phyloP scores from a whole-genome alignment of 176 grass and related monocot species.

The Oryza meridionalis region DNA sequence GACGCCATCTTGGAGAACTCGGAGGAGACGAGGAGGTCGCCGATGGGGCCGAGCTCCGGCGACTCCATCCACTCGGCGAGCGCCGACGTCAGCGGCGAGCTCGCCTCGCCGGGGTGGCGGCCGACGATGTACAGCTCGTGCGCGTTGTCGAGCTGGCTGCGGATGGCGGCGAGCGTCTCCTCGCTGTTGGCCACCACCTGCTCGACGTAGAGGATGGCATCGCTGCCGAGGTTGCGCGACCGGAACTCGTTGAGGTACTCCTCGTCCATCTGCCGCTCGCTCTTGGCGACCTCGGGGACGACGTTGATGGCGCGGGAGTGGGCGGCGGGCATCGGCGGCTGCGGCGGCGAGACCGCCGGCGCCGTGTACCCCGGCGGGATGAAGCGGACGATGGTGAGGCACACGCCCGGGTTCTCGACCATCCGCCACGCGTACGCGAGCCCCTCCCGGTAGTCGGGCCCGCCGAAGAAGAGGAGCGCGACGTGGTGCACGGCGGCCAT shows the following conservation, averaged over 20 bases:
- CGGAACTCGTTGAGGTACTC: slow-evolving; percentile 66
- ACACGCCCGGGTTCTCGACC: slow-evolving; percentile 64
- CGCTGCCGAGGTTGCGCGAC: slow-evolving; percentile 41
- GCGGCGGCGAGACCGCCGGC: slow-evolving; percentile 11
- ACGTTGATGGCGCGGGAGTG: slow-evolving; percentile 59
- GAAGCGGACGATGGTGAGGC: slow-evolving; percentile 70
- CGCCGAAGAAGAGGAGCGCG: slow-evolving; percentile 78
- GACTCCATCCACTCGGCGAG: slow-evolving; percentile 66
- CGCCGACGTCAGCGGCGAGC: slow-evolving; percentile 54
- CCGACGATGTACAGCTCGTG: slow-evolving; percentile 71
- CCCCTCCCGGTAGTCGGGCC: slow-evolving; percentile 78
- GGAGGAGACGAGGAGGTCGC: no score
- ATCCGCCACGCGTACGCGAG: slow-evolving; percentile 67
- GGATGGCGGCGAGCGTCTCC: slow-evolving; percentile 60
- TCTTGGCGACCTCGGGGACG: slow-evolving; percentile 42
- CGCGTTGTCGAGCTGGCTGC: slow-evolving; percentile 37
- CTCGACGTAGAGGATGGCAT: slow-evolving; percentile 53
- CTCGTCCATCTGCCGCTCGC: slow-evolving; percentile 59
- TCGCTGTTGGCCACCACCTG: slow-evolving; percentile 64
- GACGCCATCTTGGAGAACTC: no score
- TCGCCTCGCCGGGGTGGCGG: slow-evolving; percentile 43
- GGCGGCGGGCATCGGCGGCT: not conserved
- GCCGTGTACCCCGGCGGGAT: slow-evolving; percentile 53
- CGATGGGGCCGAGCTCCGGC: no score
- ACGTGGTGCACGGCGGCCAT: slow-evolving; percentile 46